phyloP scores from a whole-genome alignment of 2,329 filamentous ascomycete species.

The Penicillium sp. region DNA sequence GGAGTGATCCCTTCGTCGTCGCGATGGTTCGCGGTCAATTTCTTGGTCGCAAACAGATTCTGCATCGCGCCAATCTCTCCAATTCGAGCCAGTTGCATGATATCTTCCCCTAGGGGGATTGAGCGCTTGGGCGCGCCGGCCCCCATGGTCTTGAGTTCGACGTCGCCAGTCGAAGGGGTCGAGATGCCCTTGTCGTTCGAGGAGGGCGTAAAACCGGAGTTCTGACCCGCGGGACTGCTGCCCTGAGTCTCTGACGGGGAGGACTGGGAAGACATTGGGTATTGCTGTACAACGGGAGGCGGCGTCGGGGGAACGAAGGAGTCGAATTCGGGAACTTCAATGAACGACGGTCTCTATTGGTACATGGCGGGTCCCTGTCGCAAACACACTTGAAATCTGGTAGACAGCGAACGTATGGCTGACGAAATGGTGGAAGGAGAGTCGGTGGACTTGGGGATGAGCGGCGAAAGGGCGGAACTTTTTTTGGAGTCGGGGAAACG shows the following conservation, averaged over 20 bases:
- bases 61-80: constrained; percentile 86
- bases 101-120: constrained; percentile 64
- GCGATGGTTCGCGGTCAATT: constrained; percentile 75
- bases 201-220: constrained; percentile 23
- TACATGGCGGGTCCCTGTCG: constrained; percentile 12
- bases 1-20: constrained; percentile 95
- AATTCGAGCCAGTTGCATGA: constrained; percentile 91
- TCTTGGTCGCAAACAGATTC: constrained; percentile 80
- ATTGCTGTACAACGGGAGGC: neutral
- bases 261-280: constrained; percentile 29
- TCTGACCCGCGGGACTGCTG: constrained; percentile 24
- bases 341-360: constrained; percentile 7
- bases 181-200: constrained; percentile 32
- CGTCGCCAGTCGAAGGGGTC: constrained; percentile 35
- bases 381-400: neutral
- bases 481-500: constrained; percentile 13
- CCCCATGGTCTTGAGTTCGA: constrained; percentile 42
- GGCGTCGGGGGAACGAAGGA: constrained; percentile 4
- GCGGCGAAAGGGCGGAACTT: constrained; percentile 10
- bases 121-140: constrained; percentile 33
- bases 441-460: constrained; percentile 1
- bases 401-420: neutral
- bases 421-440: neutral
- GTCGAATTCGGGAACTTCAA: constrained; percentile 5
- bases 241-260: constrained; percentile 25